Evolutionary conservation across 1,284 basidiomycete species (phyloP), one percentile per base, ranked within the genome.

Genomic region (Tylopilus orsonianus): DNA sequence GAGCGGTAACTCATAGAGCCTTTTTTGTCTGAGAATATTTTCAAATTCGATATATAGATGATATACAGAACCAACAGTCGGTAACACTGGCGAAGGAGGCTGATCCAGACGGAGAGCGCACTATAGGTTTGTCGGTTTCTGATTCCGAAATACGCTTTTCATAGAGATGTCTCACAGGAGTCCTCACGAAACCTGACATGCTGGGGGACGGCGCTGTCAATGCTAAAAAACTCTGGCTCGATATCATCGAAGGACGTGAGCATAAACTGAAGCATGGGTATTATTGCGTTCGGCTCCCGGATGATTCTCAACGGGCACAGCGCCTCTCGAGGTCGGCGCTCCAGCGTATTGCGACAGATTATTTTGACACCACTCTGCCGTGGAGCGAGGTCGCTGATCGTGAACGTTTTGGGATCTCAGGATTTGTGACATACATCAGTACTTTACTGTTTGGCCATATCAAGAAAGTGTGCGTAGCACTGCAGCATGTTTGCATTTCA

Each of bases 101-200:
- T 2, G 83, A 87, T 58, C 73, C 76, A 0, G 47, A 60, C 0
- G 83, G 81, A 5, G 55, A 68, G 19, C 72, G 83, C 14, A 87
- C 82, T 0, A 84, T 86, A 42, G 83, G 84, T 80, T 44, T 16
- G 57, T 45, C 2, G 8, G 41, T 23, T 27, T 13, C 6, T 24
- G 7, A 29, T 3, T 12, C 12, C 9, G 20, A 16, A n/a, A 14
- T 2, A 3, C 8, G 13, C 13, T 7, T 23, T 30, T 44, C 18
- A 44, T 32, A 20, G 14, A 22, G 7, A 26, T 40, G 36, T 35
- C 40, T 32, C 23, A 30, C 14, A 83, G 81, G 79, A n/a, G 75
- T 86, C 0, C 65, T 85, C 19, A 86, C 85, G 0, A 87, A 87
- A 53, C 81, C 83, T 0, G 84, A 87, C 42, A 71, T 66, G 5